Evolutionary conservation across 305 asterid genomes (phyloP), one percentile per base, ranked within the genome.

Genomic region (Fraxinus platypoda): DNA sequence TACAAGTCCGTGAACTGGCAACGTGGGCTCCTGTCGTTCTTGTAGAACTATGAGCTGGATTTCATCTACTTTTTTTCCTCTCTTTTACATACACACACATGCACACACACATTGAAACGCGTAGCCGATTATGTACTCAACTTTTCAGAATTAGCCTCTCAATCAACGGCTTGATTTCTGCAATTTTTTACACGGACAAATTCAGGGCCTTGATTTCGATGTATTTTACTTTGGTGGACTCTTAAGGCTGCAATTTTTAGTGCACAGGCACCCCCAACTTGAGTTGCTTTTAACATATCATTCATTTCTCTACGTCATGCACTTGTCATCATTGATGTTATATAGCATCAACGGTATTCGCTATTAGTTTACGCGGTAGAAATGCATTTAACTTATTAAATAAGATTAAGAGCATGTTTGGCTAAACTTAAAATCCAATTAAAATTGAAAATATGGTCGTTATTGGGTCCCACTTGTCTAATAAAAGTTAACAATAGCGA

Each of bases 11-110:
- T 90, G 92, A 90, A 84, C 84, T 87, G 90, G 84, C 88, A 89
- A 87, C 90, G 88, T 89, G 89, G 91, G 89, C 84, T 86, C 89
- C 74, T 85, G 85, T 89, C 87, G 79, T 57, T 81, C 88, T 81
- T 81, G 83, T 68, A 80, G 70, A 74, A 83, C 87, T 81, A 86
- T 90, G 90, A 91, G 90, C 91, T 90, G 94, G 80, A 81, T 85
- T 87, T 86, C 85, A 81, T 87, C 81, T n/a, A 54, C 79, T 77
- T 30, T 19, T 41, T 25, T 74, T 35, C 7, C 12, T 8, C 41
- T 35, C 13, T 3, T 41, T 43, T 28, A 49, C 76, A 30, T 49
- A 23, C 11, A 54, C 12, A 8, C 9, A 0, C 41, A 9, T n/a
- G 9, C 41, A 7, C 41, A 2, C 49, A 43, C 7, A 13, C 21